Base-by-base conservation (phyloP, 2,329 filamentous ascomycete species). In the Sclerotinia spermophila region DNA sequence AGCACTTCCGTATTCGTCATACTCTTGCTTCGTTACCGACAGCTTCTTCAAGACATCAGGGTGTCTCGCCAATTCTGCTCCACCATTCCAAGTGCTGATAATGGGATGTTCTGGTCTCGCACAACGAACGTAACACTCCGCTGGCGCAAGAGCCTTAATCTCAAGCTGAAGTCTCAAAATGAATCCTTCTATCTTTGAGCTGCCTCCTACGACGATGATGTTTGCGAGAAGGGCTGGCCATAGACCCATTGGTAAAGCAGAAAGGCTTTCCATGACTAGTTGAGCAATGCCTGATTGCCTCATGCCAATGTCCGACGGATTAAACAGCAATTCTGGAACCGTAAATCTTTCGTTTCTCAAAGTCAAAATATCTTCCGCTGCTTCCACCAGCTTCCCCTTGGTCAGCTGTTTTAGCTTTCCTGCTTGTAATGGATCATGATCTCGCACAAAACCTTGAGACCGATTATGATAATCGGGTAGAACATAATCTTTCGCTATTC, bases 321-420 rank as follows among this genome's bases (percentile, higher is more conserved):
- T 91, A 82, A 99, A 98, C 3, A 99, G 82, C 8, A 98, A 84
- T 79, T 99, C 96, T 0, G 96, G 95, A 0, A 97, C 91, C 2
- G 89, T 84, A 79, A 99, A 99, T 60, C 95, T 88, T 82, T 99
- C 96, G 80, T 97, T 98, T 6, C 93, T 90, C 15, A 99, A 84
- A 0, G 94, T 93, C 73, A 99, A 82, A 21, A 94, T 85, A 79
- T 98, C 94, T 79, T 98, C 95, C 79, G 77, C 82, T 81, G 79
- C 80, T 27, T 81, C 79, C n/a, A 83, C 79, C 24, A 86, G 81
- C 80, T 79, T 79, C 21, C 78, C 77, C 8, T 76, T 77, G 1
- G 81, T 81, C 1, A 83, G 80, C 24, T 84, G 77, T 74, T 84
- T 86, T 40, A 81, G 81, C 3, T 84, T 82, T 59, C 83, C 84